Percentiles rank a stretch among this genome's conserved stretches.
Evolutionary conservation across 23 red algal species (phyloP).

Genomic region (Agarophyton chilense): DNA sequence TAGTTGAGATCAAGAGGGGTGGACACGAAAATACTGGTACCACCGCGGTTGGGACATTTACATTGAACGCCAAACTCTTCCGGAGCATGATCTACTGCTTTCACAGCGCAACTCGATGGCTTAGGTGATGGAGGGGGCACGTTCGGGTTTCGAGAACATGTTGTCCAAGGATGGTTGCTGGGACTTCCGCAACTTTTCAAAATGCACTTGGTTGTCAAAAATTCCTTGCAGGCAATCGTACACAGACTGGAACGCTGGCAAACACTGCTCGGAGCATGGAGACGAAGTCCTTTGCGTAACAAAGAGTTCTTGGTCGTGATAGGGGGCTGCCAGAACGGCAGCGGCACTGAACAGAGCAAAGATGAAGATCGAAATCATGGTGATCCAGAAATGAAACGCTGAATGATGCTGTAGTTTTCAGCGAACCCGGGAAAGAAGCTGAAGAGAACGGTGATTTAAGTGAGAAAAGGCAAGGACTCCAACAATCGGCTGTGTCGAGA

Average conservation of each 20-base stretch:
- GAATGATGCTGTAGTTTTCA: no score
- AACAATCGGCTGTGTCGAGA: no score
- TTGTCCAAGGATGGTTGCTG: slow-evolving; percentile 11
- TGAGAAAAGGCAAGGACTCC: no score
- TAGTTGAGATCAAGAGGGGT: not conserved
- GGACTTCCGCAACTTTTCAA: not conserved
- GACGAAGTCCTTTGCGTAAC: not conserved
- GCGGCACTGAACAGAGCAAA: not conserved
- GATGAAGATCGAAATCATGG: not conserved
- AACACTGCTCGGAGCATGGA: not conserved
- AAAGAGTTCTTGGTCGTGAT: not conserved
- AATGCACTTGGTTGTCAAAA: slow-evolving; percentile 10
- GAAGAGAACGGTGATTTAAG: no score
- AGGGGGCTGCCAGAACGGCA: not conserved
- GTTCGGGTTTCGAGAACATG: not conserved
- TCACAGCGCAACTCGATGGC: not conserved
- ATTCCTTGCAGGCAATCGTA: not conserved
- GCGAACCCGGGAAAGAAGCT: no score
- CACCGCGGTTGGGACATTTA: not conserved
- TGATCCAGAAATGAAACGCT: no score
- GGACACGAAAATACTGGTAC: not conserved
- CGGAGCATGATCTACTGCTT: not conserved
- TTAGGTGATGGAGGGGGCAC: not conserved
- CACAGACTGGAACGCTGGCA: not conserved
- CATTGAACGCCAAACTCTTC: not conserved